Evolutionary conservation across 768 basidiomycete genomes (phyloP), one percentile per base, ranked within the genome.

Genomic region (Hypsizygus marmoreus): DNA sequence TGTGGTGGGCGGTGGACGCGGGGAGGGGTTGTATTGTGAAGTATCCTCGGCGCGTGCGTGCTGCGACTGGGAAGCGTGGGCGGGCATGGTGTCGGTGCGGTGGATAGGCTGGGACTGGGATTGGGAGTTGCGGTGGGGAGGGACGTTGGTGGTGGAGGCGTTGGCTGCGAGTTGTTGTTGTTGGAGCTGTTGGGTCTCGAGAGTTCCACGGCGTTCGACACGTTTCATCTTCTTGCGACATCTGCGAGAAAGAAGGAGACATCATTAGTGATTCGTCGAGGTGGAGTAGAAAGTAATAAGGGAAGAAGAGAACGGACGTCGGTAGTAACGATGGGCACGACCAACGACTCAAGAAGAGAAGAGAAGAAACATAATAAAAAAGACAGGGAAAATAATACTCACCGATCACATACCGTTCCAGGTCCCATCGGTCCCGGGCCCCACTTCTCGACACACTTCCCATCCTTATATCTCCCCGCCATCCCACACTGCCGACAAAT

Each of bases 191-290:
- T 68, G 68, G 16, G 51, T 59, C 42, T 84, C 83, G 2, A 84
- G 62, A 9, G 84, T 86, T 6, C 82, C 84, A 6, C 86, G 71
- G 17, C 85, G 70, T 58, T 89, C 87, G 37, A 87, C 84, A 1
- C 87, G 79, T 66, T 88, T 88, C 86, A 88, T 88, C 63, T 88
- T 88, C 64, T 89, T 89, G 43, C 87, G 78, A 65, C 87, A 88
- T 41, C 82, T 84, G 48, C 11, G 43, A 33, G 29, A 25, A 5
- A n/a, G n/a, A n/a, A n/a, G n/a, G n/a, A n/a, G n/a, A n/a, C n/a
- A n/a, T n/a, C n/a, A n/a, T n/a, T n/a, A n/a, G n/a, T n/a, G n/a
- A n/a, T n/a, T n/a, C n/a, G n/a, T n/a, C n/a, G n/a, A n/a, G n/a
- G n/a, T n/a, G n/a, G n/a, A n/a, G n/a, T n/a, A n/a, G n/a, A n/a